Percentiles rank a stretch among this genome's conserved stretches.
These are phyloP conservation scores for Naganishia vishniacii DNA, from an alignment of 768 basidiomycete species.

Conservation along the genomic window DNA sequence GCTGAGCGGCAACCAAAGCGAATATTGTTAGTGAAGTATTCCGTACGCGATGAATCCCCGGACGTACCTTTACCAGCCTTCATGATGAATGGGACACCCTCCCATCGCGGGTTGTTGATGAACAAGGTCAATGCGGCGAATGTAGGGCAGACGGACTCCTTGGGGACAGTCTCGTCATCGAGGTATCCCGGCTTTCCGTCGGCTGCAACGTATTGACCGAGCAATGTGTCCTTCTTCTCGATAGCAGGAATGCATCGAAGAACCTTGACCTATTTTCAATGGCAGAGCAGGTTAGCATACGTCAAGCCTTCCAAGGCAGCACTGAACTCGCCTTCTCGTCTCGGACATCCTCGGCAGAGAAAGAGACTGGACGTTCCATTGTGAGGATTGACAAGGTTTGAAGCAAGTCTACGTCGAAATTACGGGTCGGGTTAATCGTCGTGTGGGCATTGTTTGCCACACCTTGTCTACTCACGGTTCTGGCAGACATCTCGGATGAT, in stretches of 20 bases:
- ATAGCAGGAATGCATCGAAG: constrained; percentile 84
- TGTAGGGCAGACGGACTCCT: constrained; percentile 84
- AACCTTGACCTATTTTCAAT: constrained; percentile 88
- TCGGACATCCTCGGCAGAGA: constrained; percentile 92
- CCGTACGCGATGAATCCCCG: constrained; percentile 26
- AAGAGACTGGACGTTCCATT: constrained; percentile 98
- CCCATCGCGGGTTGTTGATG: constrained; percentile 96
- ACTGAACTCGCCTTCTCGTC: constrained; percentile 76
- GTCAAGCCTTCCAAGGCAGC: no score
- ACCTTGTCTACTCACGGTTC: constrained; percentile 96
- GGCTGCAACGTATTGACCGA: constrained; percentile 86
- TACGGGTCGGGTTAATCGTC: no score
- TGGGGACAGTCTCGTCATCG: constrained; percentile 92
- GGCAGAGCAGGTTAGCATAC: no score
- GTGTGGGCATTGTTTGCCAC: no score
- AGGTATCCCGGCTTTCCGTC: constrained; percentile 89
- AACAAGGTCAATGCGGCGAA: constrained; percentile 83
- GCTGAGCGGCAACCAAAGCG: constrained; percentile 53
- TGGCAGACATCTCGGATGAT: constrained; percentile 96
- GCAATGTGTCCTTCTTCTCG: constrained; percentile 66
- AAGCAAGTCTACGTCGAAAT: constrained; percentile 63
- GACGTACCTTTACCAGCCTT: constrained; percentile 88
- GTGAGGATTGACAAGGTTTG: constrained; percentile 91
- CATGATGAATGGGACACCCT: constrained; percentile 96
- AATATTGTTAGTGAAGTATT: neutral